Base-by-base conservation (phyloP, 176 grass and related monocot genomes). In the Poa pratensis region DNA sequence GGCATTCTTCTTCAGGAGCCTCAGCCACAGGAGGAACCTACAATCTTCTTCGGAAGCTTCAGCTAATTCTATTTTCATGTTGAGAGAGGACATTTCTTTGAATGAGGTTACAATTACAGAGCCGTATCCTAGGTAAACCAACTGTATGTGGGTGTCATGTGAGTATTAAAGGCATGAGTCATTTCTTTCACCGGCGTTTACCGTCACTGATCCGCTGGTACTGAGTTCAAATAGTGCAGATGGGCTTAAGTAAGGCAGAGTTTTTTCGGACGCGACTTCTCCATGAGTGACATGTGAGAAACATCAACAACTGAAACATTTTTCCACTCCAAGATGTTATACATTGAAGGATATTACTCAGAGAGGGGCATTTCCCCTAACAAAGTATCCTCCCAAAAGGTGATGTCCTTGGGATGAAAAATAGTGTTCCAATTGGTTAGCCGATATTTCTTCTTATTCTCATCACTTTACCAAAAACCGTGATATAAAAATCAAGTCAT, bases 201-300 rank as follows among this genome's bases (percentile, higher is more conserved):
- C 2, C 9, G 7, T 67, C 2, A 65, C 0, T 8, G 6, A 17
- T 32, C 4, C 17, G 0, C 6, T 0, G 0, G 0, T 32, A 34
- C 27, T 7, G 27, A 65, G 62, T 65, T 8, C 26, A 64, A 30
- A 13, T 30, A 28, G 30, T 15, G 61, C 13, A 17, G 14, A 24
- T 16, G 0, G 5, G 13, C 4, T 64, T 64, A 42, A 42, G 6
- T 42, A 9, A 42, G 7, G 7, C 1, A 0, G 6, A 9, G 5
- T 42, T 42, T 6, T 42, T 42, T 42, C 37, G 37, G 37, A 2
- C 6, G 37, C 37, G 6, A 5, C 37, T 39, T 34, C 34, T 34
- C 34, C 34, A 4, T 34, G 4, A 34, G 34, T 34, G n/a, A n/a
- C n/a, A n/a, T n/a, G n/a, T n/a, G n/a, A n/a, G n/a, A n/a, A n/a